These are phyloP conservation scores for Dendrocalamus sinicus DNA, from an alignment of 176 grass and related monocot genomes.

Conservation along the genomic window DNA sequence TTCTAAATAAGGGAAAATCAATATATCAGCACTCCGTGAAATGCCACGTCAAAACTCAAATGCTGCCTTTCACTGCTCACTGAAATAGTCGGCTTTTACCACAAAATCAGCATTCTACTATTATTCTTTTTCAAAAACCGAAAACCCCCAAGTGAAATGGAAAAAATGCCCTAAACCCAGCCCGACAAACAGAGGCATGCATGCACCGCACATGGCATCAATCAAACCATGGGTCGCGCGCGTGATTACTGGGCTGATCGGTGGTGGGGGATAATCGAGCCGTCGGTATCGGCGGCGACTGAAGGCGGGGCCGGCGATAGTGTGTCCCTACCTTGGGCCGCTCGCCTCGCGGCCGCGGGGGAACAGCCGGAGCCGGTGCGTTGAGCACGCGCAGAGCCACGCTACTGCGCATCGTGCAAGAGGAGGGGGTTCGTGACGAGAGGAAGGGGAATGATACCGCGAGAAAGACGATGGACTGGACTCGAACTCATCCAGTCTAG, in stretches of 20 bases:
- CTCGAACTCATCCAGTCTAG: no score
- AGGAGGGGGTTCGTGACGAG: conserved; percentile 4
- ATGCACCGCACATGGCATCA: neutral
- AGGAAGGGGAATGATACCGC: neutral
- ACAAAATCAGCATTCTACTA: no score
- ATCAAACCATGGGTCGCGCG: conserved; percentile 35
- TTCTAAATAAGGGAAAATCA: no score
- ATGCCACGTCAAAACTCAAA: no score
- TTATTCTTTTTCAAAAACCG: no score
- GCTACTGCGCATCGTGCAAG: conserved; percentile 24
- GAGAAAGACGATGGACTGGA: no score
- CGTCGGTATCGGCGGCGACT: conserved; percentile 10
- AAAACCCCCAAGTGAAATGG: no score
- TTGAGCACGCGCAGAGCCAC: conserved; percentile 34
- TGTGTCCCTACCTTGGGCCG: conserved; percentile 21
- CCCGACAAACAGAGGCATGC: neutral
- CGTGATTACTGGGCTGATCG: conserved; percentile 11
- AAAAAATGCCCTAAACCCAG: neutral
- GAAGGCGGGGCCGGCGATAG: conserved; percentile 13
- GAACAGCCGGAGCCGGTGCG: conserved; percentile 3
- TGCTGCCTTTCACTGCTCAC: no score
- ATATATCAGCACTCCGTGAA: no score
- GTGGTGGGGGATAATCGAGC: neutral
- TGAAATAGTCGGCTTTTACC: no score
- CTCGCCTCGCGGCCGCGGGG: conserved; percentile 38